phyloP scores from a whole-genome alignment of 768 basidiomycete species.

The Amanita rimosa region DNA sequence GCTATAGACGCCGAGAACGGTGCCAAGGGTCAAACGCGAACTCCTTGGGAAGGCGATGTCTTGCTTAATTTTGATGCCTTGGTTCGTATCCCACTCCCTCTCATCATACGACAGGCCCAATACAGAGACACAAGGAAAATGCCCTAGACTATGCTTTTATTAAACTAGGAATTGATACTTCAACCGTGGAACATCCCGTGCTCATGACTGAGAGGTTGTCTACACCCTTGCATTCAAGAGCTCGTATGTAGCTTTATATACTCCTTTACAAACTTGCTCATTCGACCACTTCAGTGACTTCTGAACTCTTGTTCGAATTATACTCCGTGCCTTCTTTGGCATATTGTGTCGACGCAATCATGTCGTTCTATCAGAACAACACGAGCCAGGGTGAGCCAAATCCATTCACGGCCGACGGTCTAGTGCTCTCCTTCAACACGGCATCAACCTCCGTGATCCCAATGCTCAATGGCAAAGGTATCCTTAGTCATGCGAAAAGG shows the following conservation, averaged over 20 bases:
- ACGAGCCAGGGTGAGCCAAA: slow-evolving; percentile 18
- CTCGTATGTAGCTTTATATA: slow-evolving; percentile 39
- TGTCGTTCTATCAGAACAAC: slow-evolving; percentile 86
- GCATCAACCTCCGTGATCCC: slow-evolving; percentile 89
- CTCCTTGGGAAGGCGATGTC: slow-evolving; percentile 92
- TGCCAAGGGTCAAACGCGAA: slow-evolving; percentile 64
- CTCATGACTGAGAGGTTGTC: slow-evolving; percentile 89
- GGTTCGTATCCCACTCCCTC: slow-evolving; percentile 31
- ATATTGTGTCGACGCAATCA: slow-evolving; percentile 82
- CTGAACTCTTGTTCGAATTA: slow-evolving; percentile 92
- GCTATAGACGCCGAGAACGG: slow-evolving; percentile 82
- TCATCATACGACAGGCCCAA: background rate
- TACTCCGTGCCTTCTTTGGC: slow-evolving; percentile 80
- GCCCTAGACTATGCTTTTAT: slow-evolving; percentile 89
- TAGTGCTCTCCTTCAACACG: slow-evolving; percentile 87
- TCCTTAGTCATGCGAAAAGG: slow-evolving; percentile 84
- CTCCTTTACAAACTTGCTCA: slow-evolving; percentile 1
- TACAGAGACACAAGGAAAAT: slow-evolving; percentile 60
- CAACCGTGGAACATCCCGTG: slow-evolving; percentile 74
- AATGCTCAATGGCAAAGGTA: slow-evolving; percentile 68
- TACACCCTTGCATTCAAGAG: slow-evolving; percentile 81
- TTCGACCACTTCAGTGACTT: slow-evolving; percentile 51
- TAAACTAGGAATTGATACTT: slow-evolving; percentile 71
- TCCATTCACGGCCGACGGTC: slow-evolving; percentile 54
- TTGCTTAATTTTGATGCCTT: slow-evolving; percentile 86